Conservation (phyloP, 331 rosid genomes). For the Cydonia oblonga region DNA sequence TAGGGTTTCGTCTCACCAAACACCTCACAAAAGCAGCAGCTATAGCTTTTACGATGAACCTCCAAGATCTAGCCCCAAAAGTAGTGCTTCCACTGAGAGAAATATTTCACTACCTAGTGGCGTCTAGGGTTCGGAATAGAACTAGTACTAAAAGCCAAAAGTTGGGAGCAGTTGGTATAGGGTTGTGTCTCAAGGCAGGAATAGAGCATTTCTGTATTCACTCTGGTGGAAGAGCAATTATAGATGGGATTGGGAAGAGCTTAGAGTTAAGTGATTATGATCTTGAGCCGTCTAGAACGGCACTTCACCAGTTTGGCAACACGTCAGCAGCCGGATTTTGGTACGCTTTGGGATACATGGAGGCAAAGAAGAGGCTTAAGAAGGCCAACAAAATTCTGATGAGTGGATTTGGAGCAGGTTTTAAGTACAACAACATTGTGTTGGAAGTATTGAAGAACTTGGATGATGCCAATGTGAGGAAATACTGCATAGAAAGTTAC, state of each 20-base stretch:
- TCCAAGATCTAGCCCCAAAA: slow-evolving; percentile 3
- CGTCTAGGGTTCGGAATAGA: background rate
- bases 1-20: slow-evolving; percentile 16
- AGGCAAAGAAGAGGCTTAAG: slow-evolving; percentile 27
- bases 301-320: slow-evolving; percentile 21
- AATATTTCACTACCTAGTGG: slow-evolving; percentile 1
- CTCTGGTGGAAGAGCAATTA: slow-evolving; percentile 16
- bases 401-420: slow-evolving; percentile 32
- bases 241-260: slow-evolving; percentile 17
- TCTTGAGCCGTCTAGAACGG: slow-evolving; percentile 21
- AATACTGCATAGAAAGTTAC: slow-evolving; percentile 16
- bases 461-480: slow-evolving; percentile 17
- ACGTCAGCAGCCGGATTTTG: slow-evolving; percentile 21
- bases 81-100: slow-evolving; percentile 16
- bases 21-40: slow-evolving; percentile 22
- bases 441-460: slow-evolving; percentile 24
- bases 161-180: background rate
- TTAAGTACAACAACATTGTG: slow-evolving; percentile 21
- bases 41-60: slow-evolving; percentile 6
- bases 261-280: slow-evolving; percentile 3
- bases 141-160: background rate
- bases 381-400: slow-evolving; percentile 12
- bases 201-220: slow-evolving; percentile 21
- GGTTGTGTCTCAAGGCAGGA: slow-evolving; percentile 9
- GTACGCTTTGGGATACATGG: slow-evolving; percentile 29